phyloP scores from a whole-genome alignment of 1,139 yeast species.

The Pichia sp. region DNA sequence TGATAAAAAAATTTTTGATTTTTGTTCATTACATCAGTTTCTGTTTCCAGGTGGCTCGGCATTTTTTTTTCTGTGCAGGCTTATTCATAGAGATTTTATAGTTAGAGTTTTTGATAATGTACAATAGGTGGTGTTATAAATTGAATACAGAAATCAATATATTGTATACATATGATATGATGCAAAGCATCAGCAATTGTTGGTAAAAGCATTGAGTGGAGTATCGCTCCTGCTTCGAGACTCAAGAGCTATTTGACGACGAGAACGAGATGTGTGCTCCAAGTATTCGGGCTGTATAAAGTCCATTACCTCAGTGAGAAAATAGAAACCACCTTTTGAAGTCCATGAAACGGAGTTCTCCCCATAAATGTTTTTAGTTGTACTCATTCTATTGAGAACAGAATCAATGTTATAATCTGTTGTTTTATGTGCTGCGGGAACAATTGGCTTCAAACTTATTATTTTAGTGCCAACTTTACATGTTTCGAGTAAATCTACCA shows the following conservation, averaged over 20 bases:
- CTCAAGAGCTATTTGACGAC: conserved; percentile 1
- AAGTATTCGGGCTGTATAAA: conserved; percentile 19
- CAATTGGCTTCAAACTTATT: conserved; percentile 70
- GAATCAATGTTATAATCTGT: conserved; percentile 49
- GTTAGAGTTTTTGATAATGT: too few species aligned
- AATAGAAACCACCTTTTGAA: conserved; percentile 73
- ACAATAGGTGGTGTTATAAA: too few species aligned
- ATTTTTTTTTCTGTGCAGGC: too few species aligned
- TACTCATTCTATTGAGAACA: conserved; percentile 59
- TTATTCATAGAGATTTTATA: too few species aligned
- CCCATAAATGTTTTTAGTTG: conserved; percentile 58
- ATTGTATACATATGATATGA: not conserved
- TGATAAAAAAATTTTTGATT: too few species aligned
- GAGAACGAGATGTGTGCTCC: not conserved
- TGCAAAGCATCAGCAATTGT: conserved; percentile 17
- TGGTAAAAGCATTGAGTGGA: conserved; percentile 27
- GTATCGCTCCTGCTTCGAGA: conserved; percentile 18
- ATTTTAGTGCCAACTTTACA: conserved; percentile 70
- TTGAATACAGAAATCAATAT: not conserved
- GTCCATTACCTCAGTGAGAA: conserved; percentile 61
- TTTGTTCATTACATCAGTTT: too few species aligned
- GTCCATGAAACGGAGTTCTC: conserved; percentile 87
- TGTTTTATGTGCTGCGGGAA: conserved; percentile 48
- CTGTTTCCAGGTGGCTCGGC: too few species aligned
- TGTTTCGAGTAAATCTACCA: conserved; percentile 56